These are phyloP conservation scores for Nakazawaea wickerhamii DNA, from an alignment of 805 yeast species.

Conservation along the genomic window DNA sequence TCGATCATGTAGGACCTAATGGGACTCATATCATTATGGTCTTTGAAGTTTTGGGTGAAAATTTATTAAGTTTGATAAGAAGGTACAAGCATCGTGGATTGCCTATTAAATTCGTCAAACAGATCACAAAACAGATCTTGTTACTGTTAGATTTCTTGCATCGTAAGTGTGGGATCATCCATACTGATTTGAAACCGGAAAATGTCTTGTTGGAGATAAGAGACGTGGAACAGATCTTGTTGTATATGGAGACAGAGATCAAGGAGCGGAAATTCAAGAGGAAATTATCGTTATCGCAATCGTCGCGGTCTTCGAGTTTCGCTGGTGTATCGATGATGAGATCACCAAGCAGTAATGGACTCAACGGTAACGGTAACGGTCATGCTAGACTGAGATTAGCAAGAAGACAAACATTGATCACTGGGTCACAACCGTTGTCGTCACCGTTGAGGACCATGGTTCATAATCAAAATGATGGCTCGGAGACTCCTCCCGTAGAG, in stretches of 20 bases:
- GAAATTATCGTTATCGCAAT: constrained; percentile 9
- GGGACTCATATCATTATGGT: constrained; percentile 96
- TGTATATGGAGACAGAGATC: constrained; percentile 35
- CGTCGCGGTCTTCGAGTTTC: not conserved
- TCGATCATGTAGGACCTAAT: constrained; percentile 82
- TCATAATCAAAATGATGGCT: constrained; percentile 26
- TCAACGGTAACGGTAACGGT: not conserved
- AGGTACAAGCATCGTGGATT: constrained; percentile 50
- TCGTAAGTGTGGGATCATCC: constrained; percentile 58
- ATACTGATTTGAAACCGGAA: constrained; percentile 75
- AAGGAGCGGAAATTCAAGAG: constrained; percentile 21
- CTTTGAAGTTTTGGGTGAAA: constrained; percentile 95
- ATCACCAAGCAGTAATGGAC: not conserved
- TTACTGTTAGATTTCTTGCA: constrained; percentile 55
- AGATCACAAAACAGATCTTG: constrained; percentile 50
- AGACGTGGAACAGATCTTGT: constrained; percentile 47
- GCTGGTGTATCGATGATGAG: not conserved
- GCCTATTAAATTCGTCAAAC: constrained; percentile 49
- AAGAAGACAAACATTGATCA: constrained; percentile 69
- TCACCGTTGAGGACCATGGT: constrained; percentile 66
- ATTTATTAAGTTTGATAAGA: constrained; percentile 75
- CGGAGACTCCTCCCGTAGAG: constrained; percentile 22
- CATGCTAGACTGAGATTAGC: constrained; percentile 32
- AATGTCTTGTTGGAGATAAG: constrained; percentile 53
- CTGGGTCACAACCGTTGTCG: constrained; percentile 91